These are phyloP conservation scores for Plasmodium billcollinsi DNA, from an alignment of 169 alveolate genomes.

Conservation along the genomic window DNA sequence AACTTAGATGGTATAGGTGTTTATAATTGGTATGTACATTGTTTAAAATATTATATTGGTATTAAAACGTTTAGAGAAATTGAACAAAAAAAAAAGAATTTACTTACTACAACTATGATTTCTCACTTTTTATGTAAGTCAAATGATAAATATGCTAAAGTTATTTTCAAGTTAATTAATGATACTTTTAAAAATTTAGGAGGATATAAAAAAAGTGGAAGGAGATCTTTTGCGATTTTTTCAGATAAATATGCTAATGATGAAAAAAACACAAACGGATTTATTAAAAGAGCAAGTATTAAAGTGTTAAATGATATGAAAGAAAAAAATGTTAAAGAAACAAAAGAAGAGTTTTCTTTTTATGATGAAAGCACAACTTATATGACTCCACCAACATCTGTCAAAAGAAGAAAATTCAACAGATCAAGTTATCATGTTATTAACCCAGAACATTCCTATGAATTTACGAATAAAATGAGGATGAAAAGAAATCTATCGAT, in stretches of 20 bases:
- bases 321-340: constrained; percentile 59
- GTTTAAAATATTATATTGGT: constrained; percentile 86
- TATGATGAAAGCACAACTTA: constrained; percentile 43
- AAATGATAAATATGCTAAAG: constrained; percentile 66
- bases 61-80: constrained; percentile 82
- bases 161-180: constrained; percentile 57
- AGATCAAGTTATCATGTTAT: constrained; percentile 52
- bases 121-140: constrained; percentile 85
- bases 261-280: constrained; percentile 46
- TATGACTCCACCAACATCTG: constrained; percentile 15
- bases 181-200: constrained; percentile 76
- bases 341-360: constrained; percentile 57
- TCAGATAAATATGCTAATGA: constrained; percentile 71
- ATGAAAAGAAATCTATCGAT: constrained; percentile 60
- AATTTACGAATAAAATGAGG: constrained; percentile 11
- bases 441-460: constrained; percentile 41
- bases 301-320: constrained; percentile 72
- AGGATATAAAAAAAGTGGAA: constrained; percentile 74
- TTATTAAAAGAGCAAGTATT: constrained; percentile 73
- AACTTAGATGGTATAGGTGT: constrained; percentile 88
- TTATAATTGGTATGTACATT: constrained; percentile 86
- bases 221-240: constrained; percentile 75
- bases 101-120: constrained; percentile 84
- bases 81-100: constrained; percentile 83
- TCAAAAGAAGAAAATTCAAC: constrained; percentile 38